Evolutionary conservation across 192 early-diverging fungal species (phyloP), one percentile per base, ranked within the genome.

Genomic region (Coemansia biformis): DNA sequence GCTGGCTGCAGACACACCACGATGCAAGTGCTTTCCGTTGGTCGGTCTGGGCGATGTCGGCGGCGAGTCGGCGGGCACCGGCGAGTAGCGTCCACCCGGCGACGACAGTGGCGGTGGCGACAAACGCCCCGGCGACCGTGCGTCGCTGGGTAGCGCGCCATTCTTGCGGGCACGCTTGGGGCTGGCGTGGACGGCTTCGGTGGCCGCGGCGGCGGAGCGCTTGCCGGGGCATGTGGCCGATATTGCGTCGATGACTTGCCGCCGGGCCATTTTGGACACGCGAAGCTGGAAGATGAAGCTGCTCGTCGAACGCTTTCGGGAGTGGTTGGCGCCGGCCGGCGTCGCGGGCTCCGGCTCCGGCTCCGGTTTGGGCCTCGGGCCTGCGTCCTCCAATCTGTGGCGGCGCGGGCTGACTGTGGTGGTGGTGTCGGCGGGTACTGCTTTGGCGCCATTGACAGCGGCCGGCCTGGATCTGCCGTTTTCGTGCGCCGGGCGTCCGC

Each of bases 201-300:
- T 47, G 31, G 28, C 24, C 7, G 30, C 35, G 14, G 21, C 36
- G 9, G 38, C 17, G 18, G n/a, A 42, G 36, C 59, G 59, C 43
- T 58, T 70, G 21, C 17, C 26, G 0, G 41, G 17, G 8, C 51
- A 8, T 24, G 35, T 14, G 9, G 38, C 16, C 0, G 54, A 7
- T 30, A 62, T 56, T 10, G 50, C 67, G 28, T 70, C 67, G 31
- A 63, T 54, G 14, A 59, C 60, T 5, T 37, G 43, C 16, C 45
- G 60, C 26, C 60, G 67, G 8, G 56, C 55, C 46, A 51, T 54
- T 39, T 70, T 70, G 5, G 67, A 60, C 23, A 70, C 51, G 19
- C 43, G 48, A 38, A 70, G 42, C 1, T 70, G 55, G 21, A 70
- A 51, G 5, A 48, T 34, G 43, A 63, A 46, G 23, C 18, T n/a